Percentiles rank a stretch among this genome's conserved stretches.
Conservation (phyloP, 1,284 basidiomycete genomes). For the Ganoderma lingzhi region DNA sequence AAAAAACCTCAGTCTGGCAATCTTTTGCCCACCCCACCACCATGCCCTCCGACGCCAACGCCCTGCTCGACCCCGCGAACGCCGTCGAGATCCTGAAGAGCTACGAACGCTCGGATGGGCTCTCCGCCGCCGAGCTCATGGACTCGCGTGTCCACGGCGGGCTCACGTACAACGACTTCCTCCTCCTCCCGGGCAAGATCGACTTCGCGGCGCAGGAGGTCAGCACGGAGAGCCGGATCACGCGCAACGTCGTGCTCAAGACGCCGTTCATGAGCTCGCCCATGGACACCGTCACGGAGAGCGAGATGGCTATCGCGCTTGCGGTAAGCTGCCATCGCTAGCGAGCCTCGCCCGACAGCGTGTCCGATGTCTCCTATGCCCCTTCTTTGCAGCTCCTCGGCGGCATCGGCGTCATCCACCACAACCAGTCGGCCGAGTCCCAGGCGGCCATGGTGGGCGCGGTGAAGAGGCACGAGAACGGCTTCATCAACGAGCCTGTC, state of each 20-base stretch:
- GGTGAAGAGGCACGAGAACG: constrained; percentile 98
- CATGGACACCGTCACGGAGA: constrained; percentile 99
- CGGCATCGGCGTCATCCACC: constrained; percentile 98
- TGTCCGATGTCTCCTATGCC: constrained; percentile 33
- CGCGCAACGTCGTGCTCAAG: constrained; percentile 92
- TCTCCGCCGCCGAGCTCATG: constrained; percentile 90
- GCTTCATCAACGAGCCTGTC: constrained; percentile 96
- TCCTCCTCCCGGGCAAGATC: constrained; percentile 95
- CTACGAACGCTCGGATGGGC: constrained; percentile 86
- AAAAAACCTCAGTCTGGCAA: constrained; percentile 32
- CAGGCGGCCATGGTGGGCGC: constrained; percentile 98
- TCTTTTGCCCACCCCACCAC: constrained; percentile 38
- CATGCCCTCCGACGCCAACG: constrained; percentile 41
- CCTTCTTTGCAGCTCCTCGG: constrained; percentile 76
- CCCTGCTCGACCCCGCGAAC: constrained; percentile 64
- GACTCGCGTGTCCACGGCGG: constrained; percentile 90
- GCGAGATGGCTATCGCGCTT: constrained; percentile 96
- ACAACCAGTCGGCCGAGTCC: constrained; percentile 89
- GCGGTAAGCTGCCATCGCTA: constrained; percentile 64
- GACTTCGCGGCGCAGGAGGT: constrained; percentile 90
- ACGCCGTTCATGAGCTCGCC: constrained; percentile 98
- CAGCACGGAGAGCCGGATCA: constrained; percentile 86
- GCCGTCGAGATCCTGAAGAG: constrained; percentile 80
- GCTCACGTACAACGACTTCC: constrained; percentile 96
- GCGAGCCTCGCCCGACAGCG: constrained; percentile 23